Evolutionary conservation across 306 rosid species (phyloP).

Genomic region (Psophocarpus tetragonolobus): DNA sequence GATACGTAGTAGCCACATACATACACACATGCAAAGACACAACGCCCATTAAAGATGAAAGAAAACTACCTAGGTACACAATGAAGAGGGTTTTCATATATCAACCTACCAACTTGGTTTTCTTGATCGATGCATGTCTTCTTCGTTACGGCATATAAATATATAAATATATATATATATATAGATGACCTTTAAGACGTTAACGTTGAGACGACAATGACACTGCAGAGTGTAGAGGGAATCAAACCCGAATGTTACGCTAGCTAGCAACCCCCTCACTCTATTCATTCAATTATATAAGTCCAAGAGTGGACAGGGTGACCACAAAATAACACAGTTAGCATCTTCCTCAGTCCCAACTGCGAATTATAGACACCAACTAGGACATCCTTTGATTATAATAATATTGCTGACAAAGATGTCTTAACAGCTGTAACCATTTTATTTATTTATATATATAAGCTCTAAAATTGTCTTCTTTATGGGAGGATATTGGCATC

Average conservation of each 20-base stretch:
- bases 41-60: neutral
- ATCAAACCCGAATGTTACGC: slow-evolving; percentile 38
- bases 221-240: neutral
- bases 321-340: slow-evolving; percentile 17
- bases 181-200: slow-evolving; percentile 25
- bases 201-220: slow-evolving; percentile 19
- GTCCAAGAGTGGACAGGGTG: slow-evolving; percentile 4
- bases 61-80: neutral
- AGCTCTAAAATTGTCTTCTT: neutral
- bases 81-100: neutral
- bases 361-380: neutral
- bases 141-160: slow-evolving; percentile 41
- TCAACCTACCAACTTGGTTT: neutral
- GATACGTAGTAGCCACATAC: neutral
- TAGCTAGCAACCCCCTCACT: neutral
- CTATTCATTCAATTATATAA: neutral
- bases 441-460: neutral
- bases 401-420: slow-evolving; percentile 16
- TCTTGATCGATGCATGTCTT: slow-evolving; percentile 12
- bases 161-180: too few relatives aligned
- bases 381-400: slow-evolving; percentile 10
- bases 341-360: slow-evolving; percentile 30
- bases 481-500: neutral
- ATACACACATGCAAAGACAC: slow-evolving; percentile 22
- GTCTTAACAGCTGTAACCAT: neutral